phyloP scores from a whole-genome alignment of 495 filamentous ascomycete species.

The Penicillium taxi region DNA sequence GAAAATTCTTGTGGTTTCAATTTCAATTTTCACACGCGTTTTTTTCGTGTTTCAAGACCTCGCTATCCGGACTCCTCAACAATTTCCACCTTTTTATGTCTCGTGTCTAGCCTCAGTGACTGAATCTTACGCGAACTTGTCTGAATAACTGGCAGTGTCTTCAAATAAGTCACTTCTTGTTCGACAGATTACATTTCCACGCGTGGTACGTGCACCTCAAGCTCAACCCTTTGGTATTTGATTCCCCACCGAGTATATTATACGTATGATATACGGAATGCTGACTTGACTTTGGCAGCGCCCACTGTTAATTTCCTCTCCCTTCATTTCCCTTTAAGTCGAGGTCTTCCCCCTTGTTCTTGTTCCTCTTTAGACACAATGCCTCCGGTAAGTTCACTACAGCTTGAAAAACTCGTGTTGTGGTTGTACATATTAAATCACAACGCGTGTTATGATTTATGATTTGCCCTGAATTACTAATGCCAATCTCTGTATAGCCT shows the following conservation, averaged over 20 bases:
- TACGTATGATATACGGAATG: slow-evolving; percentile 31
- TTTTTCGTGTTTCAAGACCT: slow-evolving; percentile 12
- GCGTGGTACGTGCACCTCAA: slow-evolving; percentile 36
- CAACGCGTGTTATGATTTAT: slow-evolving; percentile 8
- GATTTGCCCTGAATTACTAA: slow-evolving; percentile 7
- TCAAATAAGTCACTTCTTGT: slow-evolving; percentile 23
- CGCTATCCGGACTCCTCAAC: slow-evolving; percentile 23
- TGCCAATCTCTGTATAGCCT: slow-evolving; percentile 29
- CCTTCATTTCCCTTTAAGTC: slow-evolving; percentile 22
- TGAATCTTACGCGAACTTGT: no score
- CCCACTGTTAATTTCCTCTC: slow-evolving; percentile 27
- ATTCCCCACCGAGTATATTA: slow-evolving; percentile 32
- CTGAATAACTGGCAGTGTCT: slow-evolving; percentile 13
- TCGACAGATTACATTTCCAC: slow-evolving; percentile 30
- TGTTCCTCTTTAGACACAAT: slow-evolving; percentile 21
- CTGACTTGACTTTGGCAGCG: slow-evolving; percentile 26
- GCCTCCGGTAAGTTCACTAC: slow-evolving; percentile 35
- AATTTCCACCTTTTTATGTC: slow-evolving; percentile 19
- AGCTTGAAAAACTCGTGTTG: neutral
- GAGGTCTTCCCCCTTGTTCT: slow-evolving; percentile 15
- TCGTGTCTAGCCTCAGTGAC: slow-evolving; percentile 15
- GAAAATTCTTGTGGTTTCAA: slow-evolving; percentile 11
- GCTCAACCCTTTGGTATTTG: slow-evolving; percentile 30
- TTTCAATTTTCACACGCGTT: slow-evolving; percentile 19
- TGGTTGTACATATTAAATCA: neutral